Base-by-base conservation (phyloP, 257 asterid species). In the Lycium ferocissimum region DNA sequence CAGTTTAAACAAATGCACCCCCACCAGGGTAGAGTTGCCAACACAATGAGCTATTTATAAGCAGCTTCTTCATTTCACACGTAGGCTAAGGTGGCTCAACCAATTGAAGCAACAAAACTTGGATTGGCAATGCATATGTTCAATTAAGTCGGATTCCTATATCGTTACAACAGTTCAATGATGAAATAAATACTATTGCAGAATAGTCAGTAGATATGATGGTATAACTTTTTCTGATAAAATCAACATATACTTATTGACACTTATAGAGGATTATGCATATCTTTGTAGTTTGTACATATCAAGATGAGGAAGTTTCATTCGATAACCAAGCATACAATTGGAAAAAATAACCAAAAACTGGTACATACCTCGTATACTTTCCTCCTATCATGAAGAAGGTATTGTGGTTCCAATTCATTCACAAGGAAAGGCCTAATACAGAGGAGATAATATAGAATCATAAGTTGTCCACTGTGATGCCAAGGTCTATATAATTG, bases 321-420 rank as follows among this genome's bases (percentile, higher is more conserved):
- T 17, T 70, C 49, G 9, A 71, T 71, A 20, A 71, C 33, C 79
- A 71, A 18, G 15, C 79, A 70, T 40, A 17, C 18, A 70, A 70
- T 20, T 70, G 7, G 56, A 9, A 45, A 7, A 56, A 87, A 86
- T 61, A 73, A 15, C 79, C 18, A 63, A 49, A 86, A 85, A 14
- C 51, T 53, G 38, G 87, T 84, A 81, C 90, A 80, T 79, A 96
- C 99, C 98, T 96, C 98, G 6, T 95, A 96, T 49, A 96, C 98
- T 88, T 88, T 86, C 90, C 98, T 95, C 86, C 98, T 90, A 91
- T 95, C 98, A 71, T 95, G 98, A 87, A 95, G 98, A 91, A 95
- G 95, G 88, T 95, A 95, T 38, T 95, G 98, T n/a, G 92, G 92
- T 79, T 92, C 97, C 97, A 96, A 85, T 86, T 95, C 97, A 89